Evolutionary conservation across 2,329 filamentous ascomycete genomes (phyloP), one percentile per base, ranked within the genome.

Genomic region (Fusarium haematococcum): DNA sequence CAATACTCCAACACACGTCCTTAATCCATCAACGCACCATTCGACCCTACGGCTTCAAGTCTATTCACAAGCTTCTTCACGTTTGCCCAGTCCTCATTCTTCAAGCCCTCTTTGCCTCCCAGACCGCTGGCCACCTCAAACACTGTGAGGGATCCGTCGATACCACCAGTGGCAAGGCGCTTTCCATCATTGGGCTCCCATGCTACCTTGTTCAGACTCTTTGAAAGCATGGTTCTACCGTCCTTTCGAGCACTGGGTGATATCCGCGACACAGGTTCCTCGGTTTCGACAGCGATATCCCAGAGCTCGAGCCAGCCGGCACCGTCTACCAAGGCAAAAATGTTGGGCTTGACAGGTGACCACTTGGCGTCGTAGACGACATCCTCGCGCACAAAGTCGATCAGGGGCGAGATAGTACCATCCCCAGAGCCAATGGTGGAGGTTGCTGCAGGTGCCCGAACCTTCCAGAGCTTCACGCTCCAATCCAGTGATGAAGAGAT

Each of bases 381-480:
- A 79, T 99, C 97, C 84, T 99, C 97, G 64, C 97, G 93, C 23
- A 94, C 92, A 80, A 99, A 95, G 74, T 98, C 95, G 14, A 98
- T 88, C 30, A 99, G 87, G 0, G 97, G 97, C 4, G 89, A 84
- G 33, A 96, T 91, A 37, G 84, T 82, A 48, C 86, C 85, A 73
- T 89, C 87, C 76, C 86, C 76, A 27, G 85, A 83, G 14, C 85
- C 87, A 30, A 88, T 87, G 0, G 92, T 92, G 18, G 90, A 91
- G 6, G 91, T 92, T 3, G 93, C 92, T 0, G 93, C 93, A 1
- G 94, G 94, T 2, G 94, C 92, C 45, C 95, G 93, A 16, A 97
- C 93, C 83, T 97, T 97, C 97, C 97, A 99, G 18, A 99, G 87
- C 85, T 97, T 98, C 77, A 98, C 95, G 77, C 93, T 97, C 97